Evolutionary conservation across 2,329 filamentous ascomycete genomes (phyloP).

Genomic region (Lithohypha guttulata): DNA sequence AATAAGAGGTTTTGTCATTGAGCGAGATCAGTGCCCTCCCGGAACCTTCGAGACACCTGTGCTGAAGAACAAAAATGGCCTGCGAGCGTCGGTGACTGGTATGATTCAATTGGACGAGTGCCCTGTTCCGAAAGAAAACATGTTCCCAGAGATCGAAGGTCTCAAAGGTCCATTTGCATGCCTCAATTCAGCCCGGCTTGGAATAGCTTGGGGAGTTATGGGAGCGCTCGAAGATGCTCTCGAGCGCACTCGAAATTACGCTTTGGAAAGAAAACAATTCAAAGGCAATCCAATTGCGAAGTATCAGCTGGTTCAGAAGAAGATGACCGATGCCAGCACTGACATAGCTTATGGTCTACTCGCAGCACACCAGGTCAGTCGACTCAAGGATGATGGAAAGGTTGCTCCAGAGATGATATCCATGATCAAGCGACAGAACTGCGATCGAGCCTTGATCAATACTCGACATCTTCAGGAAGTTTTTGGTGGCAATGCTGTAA

Average conservation of each 20-base stretch:
- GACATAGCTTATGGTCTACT: constrained; percentile 87
- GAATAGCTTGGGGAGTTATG: constrained; percentile 88
- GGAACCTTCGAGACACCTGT: constrained; percentile 85
- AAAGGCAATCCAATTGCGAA: constrained; percentile 88
- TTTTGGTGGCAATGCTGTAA: constrained; percentile 96
- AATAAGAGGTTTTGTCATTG: constrained; percentile 85
- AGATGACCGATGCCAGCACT: constrained; percentile 82
- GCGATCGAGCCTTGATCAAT: constrained; percentile 74
- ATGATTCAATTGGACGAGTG: constrained; percentile 95
- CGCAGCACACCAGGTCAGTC: constrained; percentile 78
- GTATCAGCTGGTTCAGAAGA: constrained; percentile 97
- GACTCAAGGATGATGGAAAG: constrained; percentile 85
- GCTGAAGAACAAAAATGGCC: constrained; percentile 90
- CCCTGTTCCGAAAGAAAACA: constrained; percentile 79
- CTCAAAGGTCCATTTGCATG: constrained; percentile 84
- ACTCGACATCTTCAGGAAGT: constrained; percentile 80
- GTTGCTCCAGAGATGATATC: constrained; percentile 89
- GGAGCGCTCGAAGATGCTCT: constrained; percentile 92
- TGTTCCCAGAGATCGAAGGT: constrained; percentile 86
- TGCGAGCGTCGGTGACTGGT: constrained; percentile 85
- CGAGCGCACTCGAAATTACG: constrained; percentile 66
- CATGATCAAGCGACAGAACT: constrained; percentile 97
- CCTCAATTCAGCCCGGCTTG: constrained; percentile 84
- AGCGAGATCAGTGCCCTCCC: constrained; percentile 71
- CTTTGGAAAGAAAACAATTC: constrained; percentile 92